These are phyloP conservation scores for Neofusicoccum umdonicola DNA, from an alignment of 2,329 filamentous ascomycete genomes.

Conservation along the genomic window DNA sequence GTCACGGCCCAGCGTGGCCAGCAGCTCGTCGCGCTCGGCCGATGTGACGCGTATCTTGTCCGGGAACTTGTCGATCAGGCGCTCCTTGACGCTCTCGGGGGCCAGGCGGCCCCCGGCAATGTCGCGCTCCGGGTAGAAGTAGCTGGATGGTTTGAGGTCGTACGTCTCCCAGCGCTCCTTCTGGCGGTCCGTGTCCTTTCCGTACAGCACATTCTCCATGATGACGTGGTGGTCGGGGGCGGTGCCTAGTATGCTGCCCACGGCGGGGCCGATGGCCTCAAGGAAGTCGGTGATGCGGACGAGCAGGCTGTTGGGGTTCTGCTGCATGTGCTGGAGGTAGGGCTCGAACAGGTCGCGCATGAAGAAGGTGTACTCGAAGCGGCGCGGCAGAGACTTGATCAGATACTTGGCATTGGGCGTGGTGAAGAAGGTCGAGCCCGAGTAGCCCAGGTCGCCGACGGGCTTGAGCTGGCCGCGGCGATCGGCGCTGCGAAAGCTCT, in stretches of 20 bases:
- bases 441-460: slow-evolving; percentile 70
- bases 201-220: slow-evolving; percentile 73
- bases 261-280: slow-evolving; percentile 52
- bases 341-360: slow-evolving; percentile 62
- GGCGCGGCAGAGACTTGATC: slow-evolving; percentile 68
- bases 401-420: slow-evolving; percentile 66
- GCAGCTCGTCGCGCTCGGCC: slow-evolving; percentile 56
- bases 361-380: slow-evolving; percentile 71
- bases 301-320: slow-evolving; percentile 60
- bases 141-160: slow-evolving; percentile 71
- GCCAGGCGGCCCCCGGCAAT: slow-evolving; percentile 63
- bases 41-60: slow-evolving; percentile 61
- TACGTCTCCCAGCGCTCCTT: slow-evolving; percentile 64
- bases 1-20: slow-evolving; percentile 57
- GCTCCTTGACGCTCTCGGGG: slow-evolving; percentile 63
- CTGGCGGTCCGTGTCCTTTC: slow-evolving; percentile 48
- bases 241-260: slow-evolving; percentile 60
- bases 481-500: slow-evolving; percentile 49
- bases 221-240: slow-evolving; percentile 71
- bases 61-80: slow-evolving; percentile 65
- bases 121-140: slow-evolving; percentile 75
- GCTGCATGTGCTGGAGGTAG: slow-evolving; percentile 63
- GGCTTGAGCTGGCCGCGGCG: slow-evolving; percentile 48
- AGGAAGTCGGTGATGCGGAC: slow-evolving; percentile 72
- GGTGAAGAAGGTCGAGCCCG: slow-evolving; percentile 72